Evolutionary conservation across 352 stramenopile species (phyloP).

Genomic region (Blastocystis sp.): DNA sequence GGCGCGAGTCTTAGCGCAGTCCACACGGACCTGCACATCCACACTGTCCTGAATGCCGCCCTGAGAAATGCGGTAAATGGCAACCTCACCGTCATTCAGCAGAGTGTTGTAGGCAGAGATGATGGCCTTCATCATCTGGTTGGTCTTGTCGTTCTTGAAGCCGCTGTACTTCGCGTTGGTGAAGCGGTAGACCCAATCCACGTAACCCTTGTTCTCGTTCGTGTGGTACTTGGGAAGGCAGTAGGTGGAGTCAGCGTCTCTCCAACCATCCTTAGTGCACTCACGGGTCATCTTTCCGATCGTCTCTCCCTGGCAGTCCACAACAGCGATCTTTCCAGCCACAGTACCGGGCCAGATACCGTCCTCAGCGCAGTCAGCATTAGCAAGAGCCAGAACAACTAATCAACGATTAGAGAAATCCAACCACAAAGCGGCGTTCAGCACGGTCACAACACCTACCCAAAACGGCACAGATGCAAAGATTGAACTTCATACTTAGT

Average conservation of each 20-base stretch:
- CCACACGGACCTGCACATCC: conserved; percentile 12
- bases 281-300: conserved; percentile 34
- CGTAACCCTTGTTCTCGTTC: conserved; percentile 9
- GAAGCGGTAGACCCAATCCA: conserved; percentile 14
- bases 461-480: background rate
- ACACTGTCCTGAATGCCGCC: background rate
- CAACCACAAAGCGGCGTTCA: background rate
- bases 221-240: conserved; percentile 42
- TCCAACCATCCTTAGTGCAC: conserved; percentile 11
- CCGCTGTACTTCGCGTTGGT: background rate
- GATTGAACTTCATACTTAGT: background rate
- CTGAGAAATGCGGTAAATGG: background rate
- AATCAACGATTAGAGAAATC: background rate
- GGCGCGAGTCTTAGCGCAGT: background rate
- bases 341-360: background rate
- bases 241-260: background rate
- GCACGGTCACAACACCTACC: background rate
- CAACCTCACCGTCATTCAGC: background rate
- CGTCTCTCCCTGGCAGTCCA: conserved; percentile 15
- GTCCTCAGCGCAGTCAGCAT: conserved; percentile 20
- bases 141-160: background rate
- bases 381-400: conserved; percentile 10
- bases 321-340: background rate
- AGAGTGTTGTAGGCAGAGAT: background rate
- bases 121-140: background rate